Evolutionary conservation across 1,139 yeast species (phyloP).

Genomic region (Pichia cactophila): DNA sequence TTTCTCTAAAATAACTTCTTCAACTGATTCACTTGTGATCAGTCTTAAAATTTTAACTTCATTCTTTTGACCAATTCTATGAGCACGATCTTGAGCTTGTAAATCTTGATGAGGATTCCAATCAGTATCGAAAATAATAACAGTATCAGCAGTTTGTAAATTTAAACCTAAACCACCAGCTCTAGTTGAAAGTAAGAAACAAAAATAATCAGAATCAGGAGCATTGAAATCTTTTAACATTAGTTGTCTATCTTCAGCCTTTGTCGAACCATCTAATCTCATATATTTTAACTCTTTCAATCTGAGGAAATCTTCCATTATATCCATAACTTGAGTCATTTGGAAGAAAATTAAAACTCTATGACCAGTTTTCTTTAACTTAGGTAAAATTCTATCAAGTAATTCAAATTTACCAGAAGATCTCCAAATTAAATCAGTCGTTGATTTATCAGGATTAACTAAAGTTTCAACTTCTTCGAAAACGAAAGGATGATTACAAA

Average conservation of each 20-base stretch:
- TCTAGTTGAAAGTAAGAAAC: slow-evolving; percentile 74
- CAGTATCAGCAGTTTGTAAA: slow-evolving; percentile 83
- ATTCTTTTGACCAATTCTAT: slow-evolving; percentile 83
- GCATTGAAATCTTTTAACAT: slow-evolving; percentile 67
- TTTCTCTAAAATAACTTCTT: slow-evolving; percentile 73
- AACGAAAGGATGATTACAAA: slow-evolving; percentile 96
- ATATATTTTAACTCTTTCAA: slow-evolving; percentile 57
- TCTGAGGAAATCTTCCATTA: slow-evolving; percentile 77
- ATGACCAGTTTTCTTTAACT: slow-evolving; percentile 68
- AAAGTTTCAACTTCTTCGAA: slow-evolving; percentile 89
- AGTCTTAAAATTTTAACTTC: slow-evolving; percentile 75
- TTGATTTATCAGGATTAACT: slow-evolving; percentile 66
- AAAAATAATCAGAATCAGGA: slow-evolving; percentile 64
- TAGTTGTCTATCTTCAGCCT: slow-evolving; percentile 72
- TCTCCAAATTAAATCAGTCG: slow-evolving; percentile 71
- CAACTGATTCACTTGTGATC: slow-evolving; percentile 76
- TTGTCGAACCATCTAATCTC: slow-evolving; percentile 77
- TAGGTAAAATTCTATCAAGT: slow-evolving; percentile 66
- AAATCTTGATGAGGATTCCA: slow-evolving; percentile 93
- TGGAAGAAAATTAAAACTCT: slow-evolving; percentile 77
- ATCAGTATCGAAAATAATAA: slow-evolving; percentile 80
- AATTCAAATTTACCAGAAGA: slow-evolving; percentile 69
- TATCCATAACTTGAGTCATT: slow-evolving; percentile 86
- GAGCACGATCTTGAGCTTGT: slow-evolving; percentile 89
- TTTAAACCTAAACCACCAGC: slow-evolving; percentile 88